Percentiles rank a stretch among this genome's conserved stretches.
Conservation (phyloP, 2,329 filamentous ascomycete genomes). For the Xylariaceae sp. region DNA sequence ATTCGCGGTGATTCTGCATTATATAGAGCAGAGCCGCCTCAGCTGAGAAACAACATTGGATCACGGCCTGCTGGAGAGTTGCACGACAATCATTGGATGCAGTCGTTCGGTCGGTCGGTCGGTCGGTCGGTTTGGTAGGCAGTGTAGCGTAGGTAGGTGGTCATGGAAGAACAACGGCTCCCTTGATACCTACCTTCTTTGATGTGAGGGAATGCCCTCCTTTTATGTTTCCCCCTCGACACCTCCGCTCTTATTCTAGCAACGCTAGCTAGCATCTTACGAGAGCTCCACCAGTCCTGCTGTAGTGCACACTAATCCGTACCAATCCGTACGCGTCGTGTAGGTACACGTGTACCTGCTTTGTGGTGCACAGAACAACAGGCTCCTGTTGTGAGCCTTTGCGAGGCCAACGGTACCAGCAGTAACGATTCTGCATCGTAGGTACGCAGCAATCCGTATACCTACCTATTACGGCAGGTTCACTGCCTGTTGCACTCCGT, state of each 20-base stretch:
- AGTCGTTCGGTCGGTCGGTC: background rate
- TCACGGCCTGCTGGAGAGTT: background rate
- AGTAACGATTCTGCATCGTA: no score
- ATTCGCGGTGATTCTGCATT: background rate
- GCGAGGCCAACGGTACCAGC: no score
- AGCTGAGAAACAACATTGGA: background rate
- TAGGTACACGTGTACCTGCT: background rate
- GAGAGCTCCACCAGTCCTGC: constrained; percentile 9
- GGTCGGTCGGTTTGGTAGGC: no score
- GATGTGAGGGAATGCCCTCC: constrained; percentile 14
- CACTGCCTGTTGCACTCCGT: no score
- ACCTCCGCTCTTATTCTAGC: background rate
- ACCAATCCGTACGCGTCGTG: background rate
- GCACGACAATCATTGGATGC: background rate
- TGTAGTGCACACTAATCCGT: background rate
- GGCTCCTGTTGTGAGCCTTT: no score
- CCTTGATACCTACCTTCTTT: background rate
- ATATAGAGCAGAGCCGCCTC: background rate
- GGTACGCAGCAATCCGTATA: no score
- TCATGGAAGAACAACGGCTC: background rate
- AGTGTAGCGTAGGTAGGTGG: background rate
- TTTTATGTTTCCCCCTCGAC: constrained; percentile 18
- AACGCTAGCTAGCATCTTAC: background rate
- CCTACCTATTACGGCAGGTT: no score
- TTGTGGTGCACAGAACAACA: background rate